Conservation (phyloP, 179 eudicot genomes). For the Camellia oleifera region DNA sequence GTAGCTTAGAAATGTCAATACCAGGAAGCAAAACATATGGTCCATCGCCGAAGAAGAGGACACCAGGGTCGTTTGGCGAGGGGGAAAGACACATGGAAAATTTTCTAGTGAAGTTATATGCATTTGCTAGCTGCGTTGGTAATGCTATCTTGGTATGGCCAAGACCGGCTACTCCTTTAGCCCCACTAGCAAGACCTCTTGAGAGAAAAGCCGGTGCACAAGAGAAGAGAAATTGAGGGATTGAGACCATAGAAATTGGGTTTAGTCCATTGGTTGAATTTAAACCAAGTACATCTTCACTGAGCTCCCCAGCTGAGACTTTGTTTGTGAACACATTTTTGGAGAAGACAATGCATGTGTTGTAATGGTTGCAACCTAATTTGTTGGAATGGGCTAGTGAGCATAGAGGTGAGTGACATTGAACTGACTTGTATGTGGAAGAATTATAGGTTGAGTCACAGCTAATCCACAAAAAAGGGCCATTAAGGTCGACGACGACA, state of each 20-base stretch:
- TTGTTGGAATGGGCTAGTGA: conserved; percentile 13
- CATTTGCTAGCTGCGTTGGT: conserved; percentile 30
- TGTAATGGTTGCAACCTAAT: not conserved
- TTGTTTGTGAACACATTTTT: conserved; percentile 30
- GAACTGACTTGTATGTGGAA: conserved; percentile 7
- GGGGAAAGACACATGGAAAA: conserved; percentile 51
- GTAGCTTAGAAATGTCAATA: conserved; percentile 32
- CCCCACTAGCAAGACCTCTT: conserved; percentile 22
- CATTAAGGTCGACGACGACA: conserved; percentile 23
- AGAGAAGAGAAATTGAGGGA: conserved; percentile 20
- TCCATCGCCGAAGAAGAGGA: conserved; percentile 42
- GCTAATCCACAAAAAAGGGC: conserved; percentile 22
- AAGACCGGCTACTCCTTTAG: conserved; percentile 41
- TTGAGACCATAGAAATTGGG: conserved; percentile 14
- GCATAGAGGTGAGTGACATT: conserved; percentile 23
- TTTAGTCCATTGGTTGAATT: conserved; percentile 21
- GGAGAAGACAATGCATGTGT: conserved; percentile 30
- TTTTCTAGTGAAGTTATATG: conserved; percentile 29
- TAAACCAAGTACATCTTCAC: conserved; percentile 27
- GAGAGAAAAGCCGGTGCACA: conserved; percentile 13
- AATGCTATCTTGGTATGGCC: conserved; percentile 28
- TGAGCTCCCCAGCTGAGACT: conserved; percentile 21
- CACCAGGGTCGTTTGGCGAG: conserved; percentile 32
- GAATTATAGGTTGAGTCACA: conserved; percentile 21
- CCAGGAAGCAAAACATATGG: conserved; percentile 40